These are phyloP conservation scores for Auriscalpium microsporum DNA, from an alignment of 768 basidiomycete genomes.

Conservation along the genomic window DNA sequence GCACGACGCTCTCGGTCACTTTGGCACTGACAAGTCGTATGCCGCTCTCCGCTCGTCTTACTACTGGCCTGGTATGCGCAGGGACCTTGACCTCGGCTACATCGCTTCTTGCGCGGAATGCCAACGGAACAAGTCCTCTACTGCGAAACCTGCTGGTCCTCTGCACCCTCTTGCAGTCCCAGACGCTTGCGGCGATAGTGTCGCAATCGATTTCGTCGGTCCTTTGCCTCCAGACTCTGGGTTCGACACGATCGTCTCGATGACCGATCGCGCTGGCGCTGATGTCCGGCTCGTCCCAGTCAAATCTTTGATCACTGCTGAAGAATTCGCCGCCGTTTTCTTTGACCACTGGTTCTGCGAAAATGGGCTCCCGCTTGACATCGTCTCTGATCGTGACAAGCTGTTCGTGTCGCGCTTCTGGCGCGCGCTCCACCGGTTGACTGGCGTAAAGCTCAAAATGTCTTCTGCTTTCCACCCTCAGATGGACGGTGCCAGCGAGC, in stretches of 20 bases:
- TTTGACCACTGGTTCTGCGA: slow-evolving; percentile 25
- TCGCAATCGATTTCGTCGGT: slow-evolving; percentile 25
- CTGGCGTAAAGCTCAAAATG: slow-evolving; percentile 23
- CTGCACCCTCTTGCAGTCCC: slow-evolving; percentile 18
- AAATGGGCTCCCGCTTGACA: slow-evolving; percentile 19
- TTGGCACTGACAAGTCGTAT: slow-evolving; percentile 9
- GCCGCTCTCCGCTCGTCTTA: background rate
- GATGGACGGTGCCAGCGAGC: slow-evolving; percentile 28
- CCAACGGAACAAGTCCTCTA: background rate
- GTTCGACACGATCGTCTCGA: slow-evolving; percentile 19
- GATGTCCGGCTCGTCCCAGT: slow-evolving; percentile 11
- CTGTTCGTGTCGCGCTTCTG: slow-evolving; percentile 26
- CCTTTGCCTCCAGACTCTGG: slow-evolving; percentile 22
- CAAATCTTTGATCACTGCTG: slow-evolving; percentile 1
- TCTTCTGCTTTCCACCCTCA: slow-evolving; percentile 30
- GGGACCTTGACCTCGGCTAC: slow-evolving; percentile 18
- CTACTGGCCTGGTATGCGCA: slow-evolving; percentile 21
- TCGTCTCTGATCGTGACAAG: no score
- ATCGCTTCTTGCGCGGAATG: slow-evolving; percentile 22
- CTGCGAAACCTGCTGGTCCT: slow-evolving; percentile 16
- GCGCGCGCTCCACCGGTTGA: slow-evolving; percentile 18
- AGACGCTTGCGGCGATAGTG: slow-evolving; percentile 12
- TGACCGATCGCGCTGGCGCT: slow-evolving; percentile 16
- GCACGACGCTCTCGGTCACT: slow-evolving; percentile 10
- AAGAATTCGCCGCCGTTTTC: slow-evolving; percentile 15